Evolutionary conservation across 1,139 yeast species (phyloP), one percentile per base, ranked within the genome.

Genomic region (Magnusiomyces fungicola): DNA sequence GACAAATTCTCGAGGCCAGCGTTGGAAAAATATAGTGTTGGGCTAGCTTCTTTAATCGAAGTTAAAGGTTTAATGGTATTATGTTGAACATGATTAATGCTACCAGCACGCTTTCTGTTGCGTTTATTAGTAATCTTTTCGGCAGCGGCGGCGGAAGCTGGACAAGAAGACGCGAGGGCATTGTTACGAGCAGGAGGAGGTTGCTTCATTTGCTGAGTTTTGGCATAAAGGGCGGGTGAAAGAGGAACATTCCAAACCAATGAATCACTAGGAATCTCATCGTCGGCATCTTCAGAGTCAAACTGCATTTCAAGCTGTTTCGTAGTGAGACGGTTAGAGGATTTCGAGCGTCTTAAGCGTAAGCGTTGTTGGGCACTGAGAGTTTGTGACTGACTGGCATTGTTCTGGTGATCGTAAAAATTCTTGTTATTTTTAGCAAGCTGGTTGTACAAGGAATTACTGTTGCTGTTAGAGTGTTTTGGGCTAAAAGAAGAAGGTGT

Each of bases 181-280:
- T 12, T 27, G 30, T 27, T 27, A 12, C 12, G 7, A 12, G 22
- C 7, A 18, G 7, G 5, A 23, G 7, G 22, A 14, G 38, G 23
- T 23, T 18, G 30, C 19, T 18, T 34, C 19, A 23, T 18, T 34
- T 18, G 22, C 48, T 58, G 66, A 36, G 62, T 54, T 49, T 67
- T 64, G 6, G 69, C 66, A 45, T 62, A 66, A 16, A 69, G 62
- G 0, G 83, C 74, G 48, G 79, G 81, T 0, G 84, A 74, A 43
- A 79, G 64, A 1, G 88, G 89, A 16, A 82, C 84, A 57, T 82
- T 81, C 67, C 72, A 80, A 54, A 80, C 76, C 32, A 75, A 68
- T 18, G 73, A 67, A 48, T 76, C 76, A 46, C 71, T 78, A 5
- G 81, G 79, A 44, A 78, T 78, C 49, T 76, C 80, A 53, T 79